Percentiles rank a stretch among this genome's conserved stretches.
Conservation (phyloP, 2,329 filamentous ascomycete species). For the Dothideomycetidae sp. region DNA sequence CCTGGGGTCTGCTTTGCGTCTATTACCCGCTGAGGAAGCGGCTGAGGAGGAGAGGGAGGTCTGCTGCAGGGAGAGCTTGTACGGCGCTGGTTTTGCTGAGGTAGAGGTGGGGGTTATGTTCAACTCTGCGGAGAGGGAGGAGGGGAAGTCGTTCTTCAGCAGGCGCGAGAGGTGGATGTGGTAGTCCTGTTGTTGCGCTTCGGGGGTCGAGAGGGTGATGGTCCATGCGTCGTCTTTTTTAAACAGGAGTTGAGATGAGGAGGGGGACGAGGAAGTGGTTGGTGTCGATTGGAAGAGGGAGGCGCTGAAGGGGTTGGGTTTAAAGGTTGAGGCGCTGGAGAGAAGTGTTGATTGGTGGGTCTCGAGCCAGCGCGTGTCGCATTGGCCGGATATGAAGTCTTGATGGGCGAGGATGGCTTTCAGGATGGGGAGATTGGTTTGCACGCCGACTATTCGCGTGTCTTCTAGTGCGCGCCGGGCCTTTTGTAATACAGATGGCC, state of each 20-base stretch:
- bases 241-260: constrained; percentile 26
- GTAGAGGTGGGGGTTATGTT: constrained; percentile 30
- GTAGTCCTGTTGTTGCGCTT: constrained; percentile 19
- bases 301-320: constrained; percentile 3
- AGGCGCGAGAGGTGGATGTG: constrained; percentile 42
- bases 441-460: constrained; percentile 40
- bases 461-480: constrained; percentile 42
- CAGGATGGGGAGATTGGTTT: constrained; percentile 43
- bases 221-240: constrained; percentile 47
- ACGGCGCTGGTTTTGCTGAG: constrained; percentile 24
- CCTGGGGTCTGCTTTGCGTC: constrained; percentile 35
- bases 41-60: constrained; percentile 29
- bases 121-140: constrained; percentile 39
- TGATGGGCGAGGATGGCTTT: constrained; percentile 38
- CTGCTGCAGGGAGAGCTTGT: constrained; percentile 29
- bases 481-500: constrained; percentile 39
- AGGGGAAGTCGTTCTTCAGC: constrained; percentile 46
- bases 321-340: background rate
- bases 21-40: constrained; percentile 26
- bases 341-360: constrained; percentile 31
- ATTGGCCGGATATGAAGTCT: constrained; percentile 34
- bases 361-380: constrained; percentile 47
- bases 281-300: constrained; percentile 1
- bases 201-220: constrained; percentile 30
- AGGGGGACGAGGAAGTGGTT: constrained; percentile 1